Evolutionary conservation across 176 grass and related monocot species (phyloP).

Genomic region (Bothriochloa decipiens): DNA sequence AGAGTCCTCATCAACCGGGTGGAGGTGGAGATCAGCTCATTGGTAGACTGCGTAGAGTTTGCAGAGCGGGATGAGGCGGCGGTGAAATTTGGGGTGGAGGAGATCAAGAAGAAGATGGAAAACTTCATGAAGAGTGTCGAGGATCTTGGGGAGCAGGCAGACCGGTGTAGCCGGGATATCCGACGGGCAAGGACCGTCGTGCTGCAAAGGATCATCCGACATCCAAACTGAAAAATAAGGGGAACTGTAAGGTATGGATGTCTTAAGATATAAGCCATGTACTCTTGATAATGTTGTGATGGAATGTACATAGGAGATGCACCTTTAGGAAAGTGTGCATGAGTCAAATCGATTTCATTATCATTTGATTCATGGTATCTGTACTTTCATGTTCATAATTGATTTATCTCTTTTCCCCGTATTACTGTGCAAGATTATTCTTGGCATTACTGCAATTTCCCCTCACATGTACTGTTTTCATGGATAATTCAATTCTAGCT

Average conservation of each 20-base stretch:
- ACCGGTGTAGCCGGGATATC: conserved; percentile 89
- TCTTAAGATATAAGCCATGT: conserved; percentile 43
- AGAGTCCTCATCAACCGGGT: conserved; percentile 65
- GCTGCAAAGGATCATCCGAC: conserved; percentile 81
- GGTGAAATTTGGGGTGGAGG: conserved; percentile 68
- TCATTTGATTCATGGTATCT: conserved; percentile 20
- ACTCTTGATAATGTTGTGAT: conserved; percentile 49
- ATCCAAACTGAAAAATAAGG: conserved; percentile 62
- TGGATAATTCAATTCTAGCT: background rate
- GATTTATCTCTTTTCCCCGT: background rate
- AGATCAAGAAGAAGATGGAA: conserved; percentile 81
- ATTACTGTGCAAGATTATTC: background rate
- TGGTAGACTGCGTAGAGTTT: conserved; percentile 67
- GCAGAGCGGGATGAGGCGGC: conserved; percentile 75
- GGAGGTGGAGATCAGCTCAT: conserved; percentile 58
- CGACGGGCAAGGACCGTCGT: conserved; percentile 79
- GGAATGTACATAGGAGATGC: conserved; percentile 57
- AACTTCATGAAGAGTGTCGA: conserved; percentile 87
- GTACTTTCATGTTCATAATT: conserved; percentile 23
- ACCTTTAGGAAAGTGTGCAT: conserved; percentile 32
- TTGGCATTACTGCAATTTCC: background rate
- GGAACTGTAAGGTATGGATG: conserved; percentile 54
- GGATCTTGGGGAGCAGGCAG: conserved; percentile 75
- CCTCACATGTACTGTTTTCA: background rate
- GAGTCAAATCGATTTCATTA: conserved; percentile 22